Evolutionary conservation across 768 basidiomycete species (phyloP), one percentile per base, ranked within the genome.

Genomic region (Exidia glandulosa): DNA sequence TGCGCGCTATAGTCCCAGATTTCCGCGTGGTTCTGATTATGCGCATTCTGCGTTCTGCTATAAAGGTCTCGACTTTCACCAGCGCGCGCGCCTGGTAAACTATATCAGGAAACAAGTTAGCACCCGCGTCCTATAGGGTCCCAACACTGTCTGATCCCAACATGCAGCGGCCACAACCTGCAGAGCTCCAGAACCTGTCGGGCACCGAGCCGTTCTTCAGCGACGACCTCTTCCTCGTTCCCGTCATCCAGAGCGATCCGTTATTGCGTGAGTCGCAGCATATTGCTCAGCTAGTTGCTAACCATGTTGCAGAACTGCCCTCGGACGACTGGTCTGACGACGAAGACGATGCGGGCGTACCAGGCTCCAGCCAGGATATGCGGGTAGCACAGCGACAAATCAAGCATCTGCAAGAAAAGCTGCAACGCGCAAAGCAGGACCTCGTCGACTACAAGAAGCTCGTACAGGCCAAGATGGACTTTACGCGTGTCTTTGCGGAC

Each of bases 181-280:
- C 69, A 7, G 74, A 78, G 45, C 73, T 83, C 14, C 63, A 68
- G n/a, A 66, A 66, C 47, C 66, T 90, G 59, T 79, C 77, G 32
- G 83, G 84, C 25, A 68, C 72, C 0, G 88, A 90, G 68, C 57
- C 77, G 0, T 79, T 91, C 65, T 82, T 94, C 62, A 69, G 74
- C 13, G 81, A 84, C 7, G 94, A 98, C 67, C 81, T 82, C 59
- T 90, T 90, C 67, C 81, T 98, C 25, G 79, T 82, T 41, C 95
- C 95, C 2, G 83, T 81, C 31, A 64, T 96, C 47, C 85, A 89
- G 66, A 87, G 94, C 65, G 95, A 97, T 68, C 88, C 92, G 2
- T 73, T 96, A 13, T 84, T 98, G 27, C 90, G 95, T 96, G 66
- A 67, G 88, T 76, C 12, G 25, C 32, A 5, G 13, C 45, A 23